phyloP scores from a whole-genome alignment of 441 rosid genomes.

The Croton laevigatus region DNA sequence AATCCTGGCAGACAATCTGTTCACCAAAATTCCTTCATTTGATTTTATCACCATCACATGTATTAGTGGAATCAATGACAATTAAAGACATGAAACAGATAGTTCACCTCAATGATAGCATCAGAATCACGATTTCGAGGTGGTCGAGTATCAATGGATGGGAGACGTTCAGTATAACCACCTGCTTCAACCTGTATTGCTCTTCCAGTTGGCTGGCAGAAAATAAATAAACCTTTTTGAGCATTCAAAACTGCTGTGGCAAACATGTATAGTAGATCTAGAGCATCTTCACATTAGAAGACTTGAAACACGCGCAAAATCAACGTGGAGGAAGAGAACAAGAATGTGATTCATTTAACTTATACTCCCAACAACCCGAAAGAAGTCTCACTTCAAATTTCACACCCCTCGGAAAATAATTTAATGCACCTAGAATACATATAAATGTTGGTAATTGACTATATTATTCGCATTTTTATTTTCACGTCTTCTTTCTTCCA shows the following conservation, averaged over 20 bases:
- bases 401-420: no score
- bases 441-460: no score
- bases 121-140: constrained; percentile 89
- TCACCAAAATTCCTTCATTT: constrained; percentile 34
- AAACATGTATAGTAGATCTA: constrained; percentile 10
- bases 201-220: constrained; percentile 89
- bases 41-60: constrained; percentile 21
- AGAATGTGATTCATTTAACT: not conserved
- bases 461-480: no score
- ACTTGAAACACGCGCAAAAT: constrained; percentile 6
- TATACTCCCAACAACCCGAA: no score
- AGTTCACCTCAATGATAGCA: constrained; percentile 87
- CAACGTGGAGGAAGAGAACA: not conserved
- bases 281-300: constrained; percentile 4
- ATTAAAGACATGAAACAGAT: constrained; percentile 15
- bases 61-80: constrained; percentile 9
- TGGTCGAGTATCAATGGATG: constrained; percentile 84
- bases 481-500: no score
- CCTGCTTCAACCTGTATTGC: constrained; percentile 96
- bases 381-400: no score
- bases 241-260: constrained; percentile 9
- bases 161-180: constrained; percentile 85
- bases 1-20: constrained; percentile 82
- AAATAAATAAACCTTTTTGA: constrained; percentile 19
- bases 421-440: no score